phyloP scores from a whole-genome alignment of 2,329 filamentous ascomycete genomes.

The Fonsecaea monophora region DNA sequence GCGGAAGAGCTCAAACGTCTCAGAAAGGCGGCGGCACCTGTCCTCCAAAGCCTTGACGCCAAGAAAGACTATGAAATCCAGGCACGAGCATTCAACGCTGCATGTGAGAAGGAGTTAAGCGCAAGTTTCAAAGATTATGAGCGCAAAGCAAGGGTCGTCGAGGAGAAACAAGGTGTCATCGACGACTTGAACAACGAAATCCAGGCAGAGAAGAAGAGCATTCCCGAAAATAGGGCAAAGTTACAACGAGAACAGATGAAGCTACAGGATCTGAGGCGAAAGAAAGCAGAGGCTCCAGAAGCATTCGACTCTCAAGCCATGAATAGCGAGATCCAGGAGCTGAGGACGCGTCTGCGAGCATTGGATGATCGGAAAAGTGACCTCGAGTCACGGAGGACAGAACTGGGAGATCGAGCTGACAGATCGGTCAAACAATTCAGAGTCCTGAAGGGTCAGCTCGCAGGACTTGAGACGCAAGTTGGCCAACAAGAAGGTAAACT shows the following conservation, averaged over 20 bases:
- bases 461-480: constrained; percentile 72
- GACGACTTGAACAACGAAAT: constrained; percentile 50
- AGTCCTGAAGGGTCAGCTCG: constrained; percentile 58
- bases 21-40: constrained; percentile 68
- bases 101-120: constrained; percentile 60
- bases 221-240: constrained; percentile 61
- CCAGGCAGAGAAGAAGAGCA: constrained; percentile 60
- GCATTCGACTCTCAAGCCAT: constrained; percentile 64
- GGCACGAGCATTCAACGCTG: constrained; percentile 50
- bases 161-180: constrained; percentile 48
- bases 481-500: constrained; percentile 77
- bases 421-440: constrained; percentile 49
- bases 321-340: constrained; percentile 30
- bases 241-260: constrained; percentile 58
- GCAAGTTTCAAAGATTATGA: constrained; percentile 44
- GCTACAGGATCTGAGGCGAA: constrained; percentile 69
- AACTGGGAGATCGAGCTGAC: constrained; percentile 50
- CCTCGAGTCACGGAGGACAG: constrained; percentile 15
- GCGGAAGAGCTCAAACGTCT: constrained; percentile 65
- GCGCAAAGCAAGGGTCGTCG: constrained; percentile 49
- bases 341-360: constrained; percentile 41
- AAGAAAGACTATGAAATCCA: constrained; percentile 72
- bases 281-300: constrained; percentile 66
- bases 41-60: constrained; percentile 69
- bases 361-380: constrained; percentile 49